Evolutionary conservation across 2,329 filamentous ascomycete genomes (phyloP), one percentile per base, ranked within the genome.

Genomic region (Aspergillus sp.): DNA sequence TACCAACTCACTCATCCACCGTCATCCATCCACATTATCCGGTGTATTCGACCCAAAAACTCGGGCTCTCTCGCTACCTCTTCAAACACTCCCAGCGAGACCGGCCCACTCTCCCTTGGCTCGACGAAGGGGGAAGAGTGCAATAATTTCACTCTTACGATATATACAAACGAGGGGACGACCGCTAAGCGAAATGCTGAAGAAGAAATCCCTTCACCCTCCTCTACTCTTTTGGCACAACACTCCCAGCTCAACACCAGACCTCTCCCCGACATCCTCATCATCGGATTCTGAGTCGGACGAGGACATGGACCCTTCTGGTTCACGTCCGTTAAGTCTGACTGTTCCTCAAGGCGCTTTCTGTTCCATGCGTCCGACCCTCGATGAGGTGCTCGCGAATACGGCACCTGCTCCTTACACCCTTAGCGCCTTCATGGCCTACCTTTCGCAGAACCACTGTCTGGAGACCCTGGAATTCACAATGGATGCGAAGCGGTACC

Each of bases 381-480:
- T 99, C 50, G 84, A 88, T 58, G 93, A 98, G 68, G 96, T 99
- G 27, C 84, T 99, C 45, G 85, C 90, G 63, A 95, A 97, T 76
- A 86, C 85, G 45, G 90, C 95, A 37, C 87, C 90, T 8, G 87
- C 91, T 41, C 95, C 95, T 65, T 98, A 91, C 83, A 96, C 93
- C 0, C 81, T 97, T 8, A 88, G 86, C 59, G 93, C 93, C 33
- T 98, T 98, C 75, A 98, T 95, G 86, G 93, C 93, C 56, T 98
- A 96, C 70, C 83, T 98, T 4, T 97, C 93, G 1, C 93, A 96
- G 70, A 98, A 98, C 69, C 93, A 98, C 76, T 99, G 95, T 72
- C 80, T 98, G 63, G 95, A 99, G 75, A 97, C 93, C 1, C 81
- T 99, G 40, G 95, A 98, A 72, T 99, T 99, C 74, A 96, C 93